Evolutionary conservation across 192 early-diverging fungal genomes (phyloP), one percentile per base, ranked within the genome.

Genomic region (Bifiguratus adelaidae): DNA sequence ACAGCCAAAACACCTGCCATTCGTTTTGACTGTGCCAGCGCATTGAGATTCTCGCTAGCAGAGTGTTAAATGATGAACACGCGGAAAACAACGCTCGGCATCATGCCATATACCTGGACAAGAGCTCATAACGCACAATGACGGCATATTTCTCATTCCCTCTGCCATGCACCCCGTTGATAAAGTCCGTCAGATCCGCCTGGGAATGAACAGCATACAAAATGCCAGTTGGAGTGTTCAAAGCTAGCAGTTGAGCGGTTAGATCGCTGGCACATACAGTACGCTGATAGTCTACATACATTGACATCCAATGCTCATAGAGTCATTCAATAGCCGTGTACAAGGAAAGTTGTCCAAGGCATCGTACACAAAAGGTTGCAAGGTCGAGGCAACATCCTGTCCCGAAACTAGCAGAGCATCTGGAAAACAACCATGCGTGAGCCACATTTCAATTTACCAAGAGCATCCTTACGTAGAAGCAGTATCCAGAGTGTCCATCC

Each of bases 121-220:
- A 60, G 11, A 87, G 37, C 32, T 60, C 45, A 47, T 80, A 84
- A 4, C 77, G 77, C 18, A 87, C 45, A 15, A 87, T 47, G n/a
- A 77, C 46, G 9, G 80, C 68, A 57, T 74, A 83, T 22, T 71
- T 56, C 7, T 56, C 59, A n/a, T n/a, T n/a, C 18, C 51, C 42
- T 3, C 70, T 44, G 2, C 40, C 45, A 2, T 40, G 19, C 11
- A 55, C 44, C n/a, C 24, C 49, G 12, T 32, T 7, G 3, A 63
- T 32, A 57, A 86, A 82, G 1, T 48, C 36, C 3, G 61, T 44
- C 13, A 86, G 55, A 18, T 78, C 80, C 4, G 49, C 46, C 21
- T 63, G 55, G 7, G 59, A 68, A 8, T 66, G 48, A 1, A 77
- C 45, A 44, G 51, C 52, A 41, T 74, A 82, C 16, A 86, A 45